phyloP scores from a whole-genome alignment of 202 grass and related monocot genomes.

The Panicum virgatum region DNA sequence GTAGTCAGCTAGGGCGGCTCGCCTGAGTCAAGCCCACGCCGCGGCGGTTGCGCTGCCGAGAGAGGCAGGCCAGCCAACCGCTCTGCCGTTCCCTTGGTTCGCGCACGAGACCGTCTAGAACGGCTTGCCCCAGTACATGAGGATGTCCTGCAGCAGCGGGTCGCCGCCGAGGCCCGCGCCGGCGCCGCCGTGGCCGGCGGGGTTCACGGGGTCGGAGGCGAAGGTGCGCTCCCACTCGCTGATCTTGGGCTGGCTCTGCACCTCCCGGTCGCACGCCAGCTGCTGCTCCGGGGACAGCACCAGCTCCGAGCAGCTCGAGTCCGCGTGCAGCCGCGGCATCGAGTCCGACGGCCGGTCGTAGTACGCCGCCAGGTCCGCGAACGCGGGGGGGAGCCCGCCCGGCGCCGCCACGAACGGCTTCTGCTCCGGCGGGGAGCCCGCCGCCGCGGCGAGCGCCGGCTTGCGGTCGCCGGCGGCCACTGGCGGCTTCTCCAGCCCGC shows the following conservation, averaged over 20 bases:
- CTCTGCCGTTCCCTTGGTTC: neutral
- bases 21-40: conserved; percentile 38
- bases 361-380: conserved; percentile 54
- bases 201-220: conserved; percentile 49
- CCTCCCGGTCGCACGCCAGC: conserved; percentile 62
- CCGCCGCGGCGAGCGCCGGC: conserved; percentile 24
- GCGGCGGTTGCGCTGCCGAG: neutral
- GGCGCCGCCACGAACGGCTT: conserved; percentile 42
- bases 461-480: conserved; percentile 12
- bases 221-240: conserved; percentile 82
- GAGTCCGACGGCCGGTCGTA: conserved; percentile 77
- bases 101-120: conserved; percentile 36
- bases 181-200: no score
- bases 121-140: conserved; percentile 89
- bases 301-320: conserved; percentile 89
- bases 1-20: conserved; percentile 43
- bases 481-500: conserved; percentile 44
- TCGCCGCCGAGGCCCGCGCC: conserved; percentile 48
- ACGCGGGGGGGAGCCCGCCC: neutral
- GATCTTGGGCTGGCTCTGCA: conserved; percentile 85
- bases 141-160: conserved; percentile 86
- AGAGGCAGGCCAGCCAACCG: neutral
- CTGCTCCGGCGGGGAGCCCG: conserved; percentile 59
- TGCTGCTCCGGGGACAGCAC: conserved; percentile 61
- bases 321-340: conserved; percentile 74